These are phyloP conservation scores for Penicillium coprophilum DNA, from an alignment of 495 filamentous ascomycete genomes.

Conservation along the genomic window DNA sequence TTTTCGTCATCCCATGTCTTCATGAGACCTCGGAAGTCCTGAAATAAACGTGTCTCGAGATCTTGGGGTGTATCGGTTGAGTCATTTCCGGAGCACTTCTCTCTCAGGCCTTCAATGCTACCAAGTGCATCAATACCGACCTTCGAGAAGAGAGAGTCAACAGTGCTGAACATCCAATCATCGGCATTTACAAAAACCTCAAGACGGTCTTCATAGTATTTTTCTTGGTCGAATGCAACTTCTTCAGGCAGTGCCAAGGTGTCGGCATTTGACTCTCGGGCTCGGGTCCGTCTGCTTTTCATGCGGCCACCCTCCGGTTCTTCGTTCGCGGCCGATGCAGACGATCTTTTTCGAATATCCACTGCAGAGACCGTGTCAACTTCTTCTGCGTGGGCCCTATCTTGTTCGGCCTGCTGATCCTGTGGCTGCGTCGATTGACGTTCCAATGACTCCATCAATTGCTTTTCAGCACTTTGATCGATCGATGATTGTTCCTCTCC, in stretches of 20 bases:
- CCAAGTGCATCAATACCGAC: slow-evolving; percentile 58
- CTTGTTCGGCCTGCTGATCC: slow-evolving; percentile 23
- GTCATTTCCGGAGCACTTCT: slow-evolving; percentile 22
- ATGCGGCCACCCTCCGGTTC: slow-evolving; percentile 62
- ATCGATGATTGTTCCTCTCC: slow-evolving; percentile 42
- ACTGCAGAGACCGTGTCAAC: slow-evolving; percentile 32
- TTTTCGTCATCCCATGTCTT: slow-evolving; percentile 60
- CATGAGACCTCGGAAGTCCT: slow-evolving; percentile 56
- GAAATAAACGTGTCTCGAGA: slow-evolving; percentile 36
- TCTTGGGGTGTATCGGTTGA: slow-evolving; percentile 20
- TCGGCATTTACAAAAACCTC: slow-evolving; percentile 69
- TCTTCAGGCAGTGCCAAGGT: slow-evolving; percentile 49
- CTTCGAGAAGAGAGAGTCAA: slow-evolving; percentile 64
- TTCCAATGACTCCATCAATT: slow-evolving; percentile 43
- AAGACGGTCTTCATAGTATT: slow-evolving; percentile 69
- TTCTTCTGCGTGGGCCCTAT: slow-evolving; percentile 30
- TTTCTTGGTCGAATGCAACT: slow-evolving; percentile 60
- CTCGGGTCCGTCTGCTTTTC: slow-evolving; percentile 80
- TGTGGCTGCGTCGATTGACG: slow-evolving; percentile 31
- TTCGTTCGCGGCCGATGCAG: slow-evolving; percentile 48
- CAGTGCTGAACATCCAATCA: slow-evolving; percentile 69
- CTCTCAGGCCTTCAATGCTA: slow-evolving; percentile 41
- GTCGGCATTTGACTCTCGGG: slow-evolving; percentile 69
- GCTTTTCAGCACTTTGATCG: slow-evolving; percentile 45
- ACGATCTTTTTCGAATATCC: slow-evolving; percentile 50